These are phyloP conservation scores for Alternaria ethzedia DNA, from an alignment of 2,329 filamentous ascomycete species.

Conservation along the genomic window DNA sequence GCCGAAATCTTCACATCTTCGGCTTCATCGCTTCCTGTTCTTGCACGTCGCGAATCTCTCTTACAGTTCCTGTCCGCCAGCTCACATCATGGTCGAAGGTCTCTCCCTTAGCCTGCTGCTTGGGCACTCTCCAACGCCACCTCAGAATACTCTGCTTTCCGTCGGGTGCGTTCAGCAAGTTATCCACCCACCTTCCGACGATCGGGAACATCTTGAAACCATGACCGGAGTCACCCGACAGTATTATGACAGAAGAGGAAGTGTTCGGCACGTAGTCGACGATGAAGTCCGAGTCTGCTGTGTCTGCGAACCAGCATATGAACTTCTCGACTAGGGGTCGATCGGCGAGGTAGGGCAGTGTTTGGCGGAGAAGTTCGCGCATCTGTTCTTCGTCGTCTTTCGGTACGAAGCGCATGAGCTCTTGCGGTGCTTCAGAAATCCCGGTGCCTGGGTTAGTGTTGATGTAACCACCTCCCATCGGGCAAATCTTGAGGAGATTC, in stretches of 20 bases:
- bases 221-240: conserved; percentile 67
- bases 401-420: conserved; percentile 57
- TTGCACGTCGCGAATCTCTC: conserved; percentile 29
- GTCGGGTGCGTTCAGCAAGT: conserved; percentile 51
- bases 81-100: conserved; percentile 57
- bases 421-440: conserved; percentile 51
- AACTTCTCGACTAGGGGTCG: conserved; percentile 63
- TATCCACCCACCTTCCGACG: conserved; percentile 61
- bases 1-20: conserved; percentile 21
- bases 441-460: conserved; percentile 56
- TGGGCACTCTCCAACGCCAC: conserved; percentile 60
- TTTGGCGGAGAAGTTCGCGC: conserved; percentile 58
- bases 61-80: conserved; percentile 54
- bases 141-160: conserved; percentile 53
- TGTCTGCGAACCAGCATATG: conserved; percentile 71
- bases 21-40: conserved; percentile 12
- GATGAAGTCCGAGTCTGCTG: conserved; percentile 65
- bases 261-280: conserved; percentile 64
- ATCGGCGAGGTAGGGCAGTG: conserved; percentile 60
- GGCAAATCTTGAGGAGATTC: conserved; percentile 65
- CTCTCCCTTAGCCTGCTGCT: conserved; percentile 30
- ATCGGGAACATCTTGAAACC: conserved; percentile 69
- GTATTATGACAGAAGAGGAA: conserved; percentile 55
- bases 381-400: conserved; percentile 60
- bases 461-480: conserved; percentile 62